Evolutionary conservation across 352 stramenopile species (phyloP), one percentile per base, ranked within the genome.

Genomic region (Phytophthora tubulina): DNA sequence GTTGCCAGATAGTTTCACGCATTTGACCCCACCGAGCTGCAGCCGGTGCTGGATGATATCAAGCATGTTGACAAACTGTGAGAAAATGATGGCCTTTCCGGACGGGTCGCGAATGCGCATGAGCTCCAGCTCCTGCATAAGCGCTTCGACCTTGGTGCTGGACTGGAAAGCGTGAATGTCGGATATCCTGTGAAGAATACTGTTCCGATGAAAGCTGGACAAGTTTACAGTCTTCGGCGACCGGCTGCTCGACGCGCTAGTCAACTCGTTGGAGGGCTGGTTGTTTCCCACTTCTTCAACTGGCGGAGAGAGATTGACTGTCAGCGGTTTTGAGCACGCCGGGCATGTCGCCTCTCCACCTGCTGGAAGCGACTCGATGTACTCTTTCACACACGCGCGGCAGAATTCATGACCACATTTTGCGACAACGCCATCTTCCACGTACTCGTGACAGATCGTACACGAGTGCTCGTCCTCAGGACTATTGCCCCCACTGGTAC

Each of bases 61-160:
- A 3, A 99, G 89, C 97, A 99, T 99, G 66, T 99, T 99, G 21
- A 99, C 97, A 82, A 99, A 99, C 76, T 98, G 89, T 4, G 92
- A 99, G 67, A 99, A 99, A 9, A 99, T 96, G 51, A 99, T 99
- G 1, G 97, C 97, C 82, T 99, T 99, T 50, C 92, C 96, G 2
- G 95, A 97, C 10, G 94, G 94, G 72, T 99, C 97, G 0, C 86
- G 85, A 59, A 86, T 51, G 27, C 96, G 86, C 96, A 99, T 99
- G 36, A 90, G 74, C 51, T 99, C 86, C 0, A 99, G 76, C 72
- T 99, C 97, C 70, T 99, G 84, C 75, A 99, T 97, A 6, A 99
- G 72, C 4, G 98, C 98, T 81, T 99, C 98, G 53, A 99, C 98
- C 81, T 99, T 99, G 4, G 94, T 99, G 52, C 96, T 99, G 11